These are phyloP conservation scores for Candolleomyces aberdarensis DNA, from an alignment of 768 basidiomycete species.

Conservation along the genomic window DNA sequence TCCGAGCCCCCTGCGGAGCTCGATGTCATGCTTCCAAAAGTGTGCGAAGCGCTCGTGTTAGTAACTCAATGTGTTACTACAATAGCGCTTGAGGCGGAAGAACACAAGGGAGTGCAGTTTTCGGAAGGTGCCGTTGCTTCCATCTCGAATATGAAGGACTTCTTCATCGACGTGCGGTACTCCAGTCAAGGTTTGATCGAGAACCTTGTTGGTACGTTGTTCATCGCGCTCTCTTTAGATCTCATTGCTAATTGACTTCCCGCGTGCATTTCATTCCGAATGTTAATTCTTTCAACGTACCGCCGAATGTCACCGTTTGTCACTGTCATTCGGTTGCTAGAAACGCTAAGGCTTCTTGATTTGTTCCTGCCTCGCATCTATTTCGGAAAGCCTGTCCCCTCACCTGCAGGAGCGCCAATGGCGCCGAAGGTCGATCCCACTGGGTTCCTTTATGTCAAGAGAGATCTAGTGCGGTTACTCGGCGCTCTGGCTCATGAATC, in stretches of 20 bases:
- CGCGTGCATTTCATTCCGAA: no score
- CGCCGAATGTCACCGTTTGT: no score
- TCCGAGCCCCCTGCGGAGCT: constrained; percentile 36
- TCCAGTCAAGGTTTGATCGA: constrained; percentile 48
- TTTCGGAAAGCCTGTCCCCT: constrained; percentile 60
- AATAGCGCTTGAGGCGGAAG: constrained; percentile 53
- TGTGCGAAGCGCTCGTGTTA: constrained; percentile 77
- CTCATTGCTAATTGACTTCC: constrained; percentile 4
- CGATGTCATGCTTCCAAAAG: constrained; percentile 72
- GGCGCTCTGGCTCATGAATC: constrained; percentile 69
- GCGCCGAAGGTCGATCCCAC: constrained; percentile 35
- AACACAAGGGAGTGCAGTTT: constrained; percentile 18
- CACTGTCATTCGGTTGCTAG: constrained; percentile 34
- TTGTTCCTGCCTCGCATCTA: constrained; percentile 82
- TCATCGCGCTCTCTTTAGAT: constrained; percentile 1
- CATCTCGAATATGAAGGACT: constrained; percentile 32
- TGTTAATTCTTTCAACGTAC: no score
- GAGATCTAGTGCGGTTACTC: constrained; percentile 86
- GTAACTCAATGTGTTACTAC: constrained; percentile 74
- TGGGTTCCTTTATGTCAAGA: constrained; percentile 83
- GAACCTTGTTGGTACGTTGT: constrained; percentile 54
- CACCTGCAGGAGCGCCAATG: constrained; percentile 20
- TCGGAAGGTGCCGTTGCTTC: constrained; percentile 14
- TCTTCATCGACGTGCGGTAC: constrained; percentile 43
- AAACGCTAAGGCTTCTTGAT: constrained; percentile 71